Conservation (phyloP, 352 stramenopile species). For the Globisporangium uncinulatum region DNA sequence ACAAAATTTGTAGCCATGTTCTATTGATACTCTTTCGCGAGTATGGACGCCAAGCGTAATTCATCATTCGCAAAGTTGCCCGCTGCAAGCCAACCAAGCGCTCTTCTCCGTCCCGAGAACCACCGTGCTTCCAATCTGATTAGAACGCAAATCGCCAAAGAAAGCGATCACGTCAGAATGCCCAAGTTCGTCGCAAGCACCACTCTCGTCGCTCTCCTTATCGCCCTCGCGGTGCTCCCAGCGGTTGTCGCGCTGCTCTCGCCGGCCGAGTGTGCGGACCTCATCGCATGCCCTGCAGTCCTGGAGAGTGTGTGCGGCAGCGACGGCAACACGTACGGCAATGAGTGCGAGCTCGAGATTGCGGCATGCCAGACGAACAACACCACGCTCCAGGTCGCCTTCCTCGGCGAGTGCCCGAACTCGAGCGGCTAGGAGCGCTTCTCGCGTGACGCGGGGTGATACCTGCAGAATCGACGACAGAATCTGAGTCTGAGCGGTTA, state of each 20-base stretch:
- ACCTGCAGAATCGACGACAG: too few species aligned
- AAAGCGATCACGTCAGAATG: not conserved
- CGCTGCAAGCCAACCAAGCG: too few species aligned
- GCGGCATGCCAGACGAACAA: constrained; percentile 10
- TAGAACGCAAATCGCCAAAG: not conserved
- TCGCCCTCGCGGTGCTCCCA: not conserved
- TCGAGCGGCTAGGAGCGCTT: not conserved
- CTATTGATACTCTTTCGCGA: not conserved
- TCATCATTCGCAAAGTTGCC: too few species aligned
- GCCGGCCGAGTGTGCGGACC: not conserved
- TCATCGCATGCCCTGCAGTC: constrained; percentile 3
- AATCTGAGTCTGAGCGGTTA: too few species aligned
- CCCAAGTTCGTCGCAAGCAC: not conserved
- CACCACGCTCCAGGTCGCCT: not conserved
- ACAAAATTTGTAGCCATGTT: not conserved
- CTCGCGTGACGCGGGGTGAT: too few species aligned
- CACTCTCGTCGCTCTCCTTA: not conserved
- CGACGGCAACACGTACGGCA: constrained; percentile 18
- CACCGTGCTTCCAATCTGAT: too few species aligned
- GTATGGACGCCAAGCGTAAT: not conserved
- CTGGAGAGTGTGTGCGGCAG: constrained; percentile 16
- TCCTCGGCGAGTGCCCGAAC: not conserved
- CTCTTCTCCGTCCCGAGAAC: too few species aligned
- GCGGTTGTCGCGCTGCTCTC: not conserved
- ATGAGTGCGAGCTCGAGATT: constrained; percentile 12